Evolutionary conservation across 2,329 filamentous ascomycete species (phyloP), one percentile per base, ranked within the genome.

Genomic region (Sordariomycetes sp.): DNA sequence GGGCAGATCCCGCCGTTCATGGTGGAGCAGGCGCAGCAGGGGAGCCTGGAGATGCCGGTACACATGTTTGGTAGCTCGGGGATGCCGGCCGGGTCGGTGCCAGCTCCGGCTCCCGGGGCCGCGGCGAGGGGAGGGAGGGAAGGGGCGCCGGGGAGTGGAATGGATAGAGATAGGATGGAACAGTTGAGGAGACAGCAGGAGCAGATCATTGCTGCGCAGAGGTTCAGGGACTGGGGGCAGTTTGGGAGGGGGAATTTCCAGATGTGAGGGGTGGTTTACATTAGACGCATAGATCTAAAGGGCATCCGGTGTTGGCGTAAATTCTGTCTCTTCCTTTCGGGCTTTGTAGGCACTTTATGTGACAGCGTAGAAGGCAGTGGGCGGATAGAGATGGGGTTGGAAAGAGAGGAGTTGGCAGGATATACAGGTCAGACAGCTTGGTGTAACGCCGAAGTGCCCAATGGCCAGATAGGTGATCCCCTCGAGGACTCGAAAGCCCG

Each of bases 1-100:
- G 84, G 82, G 0, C 81, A 86, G 1, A 75, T 89, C 42, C 85
- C 86, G 17, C 81, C 85, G 42, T 91, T 90, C 62, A 79, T 87
- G 70, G 80, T 84, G 3, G 51, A 48, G 32, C 55, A 52, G 35
- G 42, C 20, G 35, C 57, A 57, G 36, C 55, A 58, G 25, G 55
- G 45, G 25, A 53, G 45, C 10, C 45, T 57, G 13, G 55, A 57
- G 22, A 45, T 54, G 25, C 53, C 50, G 50, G 50, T 55, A n/a
- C 56, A 28, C 10, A 51, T 45, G 24, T 52, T 51, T n/a, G 22
- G 54, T 2, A 54, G 34, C 20, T 50, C 45, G 54, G 53, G 10
- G n/a, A 39, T 12, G 52, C 48, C 28, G 32, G 35, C 15, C 34
- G 52, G n/a, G 39, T 36, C 12, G 28, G 34, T n/a, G 53, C 28